These are phyloP conservation scores for Huiozyma sinensis DNA, from an alignment of 805 yeast genomes.

Conservation along the genomic window DNA sequence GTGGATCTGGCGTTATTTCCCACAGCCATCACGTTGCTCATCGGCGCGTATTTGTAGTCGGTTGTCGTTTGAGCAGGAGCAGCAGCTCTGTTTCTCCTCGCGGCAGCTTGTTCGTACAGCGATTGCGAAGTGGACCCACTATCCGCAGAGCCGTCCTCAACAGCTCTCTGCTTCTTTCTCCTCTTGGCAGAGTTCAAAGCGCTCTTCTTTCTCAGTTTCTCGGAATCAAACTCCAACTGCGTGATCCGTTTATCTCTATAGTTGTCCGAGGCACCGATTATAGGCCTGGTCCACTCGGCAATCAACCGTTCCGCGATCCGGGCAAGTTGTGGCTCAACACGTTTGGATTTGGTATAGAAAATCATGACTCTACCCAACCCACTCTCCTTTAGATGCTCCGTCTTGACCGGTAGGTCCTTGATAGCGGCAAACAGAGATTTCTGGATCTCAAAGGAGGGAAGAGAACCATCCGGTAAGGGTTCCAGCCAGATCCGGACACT, in stretches of 20 bases:
- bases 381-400: constrained; percentile 87
- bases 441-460: constrained; percentile 96
- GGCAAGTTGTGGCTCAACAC: constrained; percentile 80
- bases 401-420: constrained; percentile 76
- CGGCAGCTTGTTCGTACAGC: constrained; percentile 81
- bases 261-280: constrained; percentile 89
- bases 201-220: constrained; percentile 33
- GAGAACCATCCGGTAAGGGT: constrained; percentile 93
- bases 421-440: constrained; percentile 71
- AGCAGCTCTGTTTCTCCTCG: constrained; percentile 87
- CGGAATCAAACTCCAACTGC: constrained; percentile 57
- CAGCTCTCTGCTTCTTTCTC: constrained; percentile 17
- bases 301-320: constrained; percentile 82
- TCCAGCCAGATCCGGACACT: constrained; percentile 95
- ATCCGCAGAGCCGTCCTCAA: constrained; percentile 1
- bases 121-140: constrained; percentile 36
- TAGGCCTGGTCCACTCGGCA: constrained; percentile 98
- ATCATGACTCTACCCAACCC: constrained; percentile 89
- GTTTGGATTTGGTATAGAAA: constrained; percentile 83
- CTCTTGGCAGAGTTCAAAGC: constrained; percentile 25
- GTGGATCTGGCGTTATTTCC: constrained; percentile 31
- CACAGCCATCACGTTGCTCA: constrained; percentile 40
- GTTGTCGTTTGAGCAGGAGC: constrained; percentile 87
- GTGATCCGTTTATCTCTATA: constrained; percentile 77
- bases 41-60: constrained; percentile 86